These are phyloP conservation scores for Amanita rimosa DNA, from an alignment of 768 basidiomycete genomes.

Conservation along the genomic window DNA sequence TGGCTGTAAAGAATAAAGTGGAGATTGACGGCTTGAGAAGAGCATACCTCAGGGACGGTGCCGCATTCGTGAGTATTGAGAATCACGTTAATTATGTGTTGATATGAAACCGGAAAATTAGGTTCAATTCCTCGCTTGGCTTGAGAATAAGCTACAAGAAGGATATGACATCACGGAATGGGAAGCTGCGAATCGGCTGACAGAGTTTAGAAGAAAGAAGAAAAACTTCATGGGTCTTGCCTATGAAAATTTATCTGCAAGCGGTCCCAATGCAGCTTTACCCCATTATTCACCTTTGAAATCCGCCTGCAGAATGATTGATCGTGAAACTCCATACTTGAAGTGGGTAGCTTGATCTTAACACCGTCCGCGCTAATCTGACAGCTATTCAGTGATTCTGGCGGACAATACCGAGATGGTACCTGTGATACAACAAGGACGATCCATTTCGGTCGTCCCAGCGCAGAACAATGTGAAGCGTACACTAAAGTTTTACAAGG, in stretches of 20 bases:
- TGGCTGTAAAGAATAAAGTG: conserved; percentile 80
- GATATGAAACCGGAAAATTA: conserved; percentile 14
- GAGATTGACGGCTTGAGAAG: conserved; percentile 76
- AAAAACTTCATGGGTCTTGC: conserved; percentile 78
- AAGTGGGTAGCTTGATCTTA: conserved; percentile 42
- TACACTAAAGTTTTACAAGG: conserved; percentile 95
- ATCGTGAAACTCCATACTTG: conserved; percentile 73
- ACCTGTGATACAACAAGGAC: conserved; percentile 82
- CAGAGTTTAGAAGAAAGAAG: conserved; percentile 59
- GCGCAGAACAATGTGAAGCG: conserved; percentile 78
- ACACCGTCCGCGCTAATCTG: conserved; percentile 4
- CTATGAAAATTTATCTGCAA: conserved; percentile 84
- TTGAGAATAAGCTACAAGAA: conserved; percentile 67
- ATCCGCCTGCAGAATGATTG: conserved; percentile 58
- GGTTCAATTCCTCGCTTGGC: conserved; percentile 83
- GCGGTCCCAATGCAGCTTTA: conserved; percentile 84
- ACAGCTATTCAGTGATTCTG: conserved; percentile 61
- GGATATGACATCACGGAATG: conserved; percentile 86
- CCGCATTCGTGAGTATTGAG: conserved; percentile 54
- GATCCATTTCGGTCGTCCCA: conserved; percentile 79
- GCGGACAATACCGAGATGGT: conserved; percentile 82
- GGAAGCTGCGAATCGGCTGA: conserved; percentile 79
- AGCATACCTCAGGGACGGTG: conserved; percentile 88
- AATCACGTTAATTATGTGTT: conserved; percentile 1
- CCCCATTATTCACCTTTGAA: conserved; percentile 87